Base-by-base conservation (phyloP, 768 basidiomycete genomes). In the Calocybe gangraenosa region DNA sequence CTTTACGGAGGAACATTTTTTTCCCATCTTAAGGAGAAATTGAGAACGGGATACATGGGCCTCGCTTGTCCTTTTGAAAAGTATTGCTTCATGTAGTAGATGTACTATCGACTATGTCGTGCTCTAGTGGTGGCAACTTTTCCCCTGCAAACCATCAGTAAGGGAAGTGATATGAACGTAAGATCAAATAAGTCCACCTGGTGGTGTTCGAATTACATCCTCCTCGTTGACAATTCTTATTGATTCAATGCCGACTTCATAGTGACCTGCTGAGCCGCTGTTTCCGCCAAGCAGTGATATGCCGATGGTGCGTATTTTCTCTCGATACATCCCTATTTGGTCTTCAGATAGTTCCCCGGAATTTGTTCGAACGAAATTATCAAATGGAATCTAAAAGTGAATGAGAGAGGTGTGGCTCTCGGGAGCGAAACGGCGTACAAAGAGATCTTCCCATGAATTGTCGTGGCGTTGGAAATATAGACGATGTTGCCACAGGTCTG, bases 401-500 rank as follows among this genome's bases (percentile, higher is more conserved):
- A 30, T n/a, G n/a, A 42, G 42, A 34, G 35, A 17, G 42, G 56
- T 38, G 43, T 54, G 15, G 45, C 13, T 42, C 19, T 50, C 46
- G 19, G 28, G 42, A 21, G 40, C 47, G 18, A 57, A 41, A 19
- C 9, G n/a, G 74, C 83, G 54, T 51, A 89, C 90, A 57, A 83
- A 83, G 13, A 94, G 61, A 56, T 91, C 83, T 60, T 92, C 86
- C 92, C 92, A 94, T 3, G 70, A 66, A 19, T 79, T 75, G 46
- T 83, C 76, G 20, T 70, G 67, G 44, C 78, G 74, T 40, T 74
- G 70, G 60, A 93, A 87, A 65, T 79, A 89, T n/a, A 98, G 70
- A 25, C 90, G 78, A 54, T 97, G 93, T 59, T 96, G 95, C 84
- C 89, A 98, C n/a, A 98, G 69, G 60, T 95, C 92, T 30, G 82